Percentiles rank a stretch among this genome's conserved stretches.
phyloP scores from a whole-genome alignment of 75 land plant species.

The Gnetum montanum region DNA sequence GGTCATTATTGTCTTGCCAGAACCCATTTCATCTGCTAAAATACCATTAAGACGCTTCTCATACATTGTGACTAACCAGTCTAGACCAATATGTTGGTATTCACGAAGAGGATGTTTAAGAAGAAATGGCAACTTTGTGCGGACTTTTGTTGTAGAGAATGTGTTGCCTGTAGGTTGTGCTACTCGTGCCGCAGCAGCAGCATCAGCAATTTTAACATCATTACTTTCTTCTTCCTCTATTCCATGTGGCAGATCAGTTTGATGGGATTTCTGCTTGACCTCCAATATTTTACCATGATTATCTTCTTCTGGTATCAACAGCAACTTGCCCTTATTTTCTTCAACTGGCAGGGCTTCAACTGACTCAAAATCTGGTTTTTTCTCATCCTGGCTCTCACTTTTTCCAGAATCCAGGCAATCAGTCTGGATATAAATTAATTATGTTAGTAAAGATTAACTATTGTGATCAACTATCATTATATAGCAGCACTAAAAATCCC shows the following conservation, averaged over 20 bases:
- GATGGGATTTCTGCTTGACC: neutral
- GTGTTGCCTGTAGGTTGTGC: constrained; percentile 99
- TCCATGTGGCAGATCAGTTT: neutral
- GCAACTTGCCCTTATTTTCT: no score
- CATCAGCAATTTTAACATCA: constrained; percentile 83
- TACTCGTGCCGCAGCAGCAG: constrained; percentile 92
- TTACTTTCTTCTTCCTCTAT: constrained; percentile 36
- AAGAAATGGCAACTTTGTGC: constrained; percentile 94
- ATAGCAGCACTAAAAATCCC: no score
- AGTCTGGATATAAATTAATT: no score
- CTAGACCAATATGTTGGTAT: constrained; percentile 98
- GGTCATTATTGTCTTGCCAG: constrained; percentile 99
- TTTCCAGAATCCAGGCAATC: no score
- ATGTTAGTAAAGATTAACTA: no score
- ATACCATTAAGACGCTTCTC: constrained; percentile 96
- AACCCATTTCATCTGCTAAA: constrained; percentile 99
- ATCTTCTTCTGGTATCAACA: constrained; percentile 31
- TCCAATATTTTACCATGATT: constrained; percentile 19
- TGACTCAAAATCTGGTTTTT: constrained; percentile 74
- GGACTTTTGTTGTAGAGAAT: constrained; percentile 92
- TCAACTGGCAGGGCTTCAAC: no score
- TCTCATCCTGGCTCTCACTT: constrained; percentile 82
- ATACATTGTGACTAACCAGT: constrained; percentile 99
- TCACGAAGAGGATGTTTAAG: constrained; percentile 91
- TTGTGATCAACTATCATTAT: no score